Evolutionary conservation across 805 yeast species (phyloP), one percentile per base, ranked within the genome.

Genomic region (Starmerella potacharoeniae): DNA sequence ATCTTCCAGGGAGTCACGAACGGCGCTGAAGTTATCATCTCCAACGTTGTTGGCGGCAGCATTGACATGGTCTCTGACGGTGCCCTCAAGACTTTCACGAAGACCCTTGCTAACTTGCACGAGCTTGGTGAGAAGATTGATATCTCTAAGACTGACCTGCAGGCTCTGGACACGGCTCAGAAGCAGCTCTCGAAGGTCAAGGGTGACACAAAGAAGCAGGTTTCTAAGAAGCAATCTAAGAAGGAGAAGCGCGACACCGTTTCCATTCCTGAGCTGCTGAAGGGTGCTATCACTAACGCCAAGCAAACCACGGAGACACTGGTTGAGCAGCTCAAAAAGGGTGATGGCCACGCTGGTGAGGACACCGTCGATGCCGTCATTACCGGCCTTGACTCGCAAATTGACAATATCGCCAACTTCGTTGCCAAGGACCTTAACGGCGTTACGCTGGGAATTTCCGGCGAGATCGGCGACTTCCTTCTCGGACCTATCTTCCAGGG

Each of bases 371-470:
- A 56, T 36, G 64, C 63, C 36, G 53, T 57, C 50, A 63, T 68
- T 52, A 64, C 69, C 28, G 71, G 70, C 40, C 57, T 66, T 17
- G 71, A 68, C 55, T 65, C 66, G 22, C 71, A 68, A 58, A 58
- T 64, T 52, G 70, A 68, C 54, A 68, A 68, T 56, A 55, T 59
- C 10, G 59, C 63, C 33, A 65, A 65, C 28, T 54, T 57, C 17
- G n/a, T 59, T 31, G 14, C 53, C 16, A 39, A 53, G 43, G 62
- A 33, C 51, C 51, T 51, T n/a, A 51, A 55, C 56, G 51, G 51
- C 6, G 57, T 62, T n/a, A 63, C 68, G 29, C 55, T 55, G 7
- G 69, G 70, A 28, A 41, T 60, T 29, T 53, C 66, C 14, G 58
- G 60, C 41, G 60, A 54, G n/a, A 57, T 65, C n/a, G 63, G 65